Base-by-base conservation (phyloP, 208 protist genomes). In the Angomonas deanei region DNA sequence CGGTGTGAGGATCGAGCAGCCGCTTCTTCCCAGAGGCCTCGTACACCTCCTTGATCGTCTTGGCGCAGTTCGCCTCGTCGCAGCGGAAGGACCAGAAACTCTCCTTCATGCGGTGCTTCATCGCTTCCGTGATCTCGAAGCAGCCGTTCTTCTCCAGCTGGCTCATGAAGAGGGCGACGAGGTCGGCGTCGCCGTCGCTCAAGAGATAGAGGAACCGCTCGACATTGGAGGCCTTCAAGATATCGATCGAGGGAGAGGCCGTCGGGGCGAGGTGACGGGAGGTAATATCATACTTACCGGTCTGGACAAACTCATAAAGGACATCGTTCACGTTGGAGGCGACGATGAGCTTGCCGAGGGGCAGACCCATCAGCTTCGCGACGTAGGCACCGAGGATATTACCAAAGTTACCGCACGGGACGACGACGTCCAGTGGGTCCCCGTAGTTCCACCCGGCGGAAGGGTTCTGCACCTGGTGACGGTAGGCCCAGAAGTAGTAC, bases 361-460 rank as follows among this genome's bases (percentile, higher is more conserved):
- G 93, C 27, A 98, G 71, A 13, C 95, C 89, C 81, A 96, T 93
- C 49, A 76, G 70, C 64, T 92, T 95, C 26, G 97, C 97, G 24
- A 97, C 84, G 72, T 93, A 98, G 33, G 89, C 96, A 11, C 92
- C 86, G 6, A 98, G 79, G 57, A 98, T 92, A 78, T 99, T 97
- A 19, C 97, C 97, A 74, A 98, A 98, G 77, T 98, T 98, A 33
- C 97, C 97, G 55, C 96, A 97, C n/a, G 97, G 97, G 32, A 98
- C 91, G 21, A 87, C 78, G 28, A 98, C 82, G 56, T 94, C 86
- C 15, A 97, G 66, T 27, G 66, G 72, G 47, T 92, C 73, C 26
- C 80, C 79, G 52, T 77, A 83, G 32, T 32, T 55, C 76, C 74
- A 86, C 17, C 68, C 74, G 19, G 46, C 19, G 3, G 66, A 36